phyloP scores from a whole-genome alignment of 257 asterid genomes.

The Solanum etuberosum region DNA sequence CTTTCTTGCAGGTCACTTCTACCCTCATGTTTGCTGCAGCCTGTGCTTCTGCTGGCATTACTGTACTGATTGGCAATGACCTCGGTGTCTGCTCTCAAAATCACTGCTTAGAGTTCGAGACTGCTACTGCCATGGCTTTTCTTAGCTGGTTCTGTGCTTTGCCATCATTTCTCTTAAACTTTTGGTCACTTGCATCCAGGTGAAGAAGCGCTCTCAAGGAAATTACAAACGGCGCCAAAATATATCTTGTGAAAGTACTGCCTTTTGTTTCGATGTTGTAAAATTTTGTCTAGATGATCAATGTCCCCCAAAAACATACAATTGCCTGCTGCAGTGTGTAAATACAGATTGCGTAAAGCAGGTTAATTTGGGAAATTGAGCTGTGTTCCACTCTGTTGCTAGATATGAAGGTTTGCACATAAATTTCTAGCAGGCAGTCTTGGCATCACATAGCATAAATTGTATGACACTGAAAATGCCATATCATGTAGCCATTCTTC shows the following conservation, averaged over 20 bases:
- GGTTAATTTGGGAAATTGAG: background rate
- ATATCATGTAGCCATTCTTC: background rate
- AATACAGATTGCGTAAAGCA: background rate
- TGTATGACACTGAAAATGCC: background rate
- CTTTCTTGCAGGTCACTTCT: conserved; percentile 56
- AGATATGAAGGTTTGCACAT: background rate
- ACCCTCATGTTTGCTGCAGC: conserved; percentile 96
- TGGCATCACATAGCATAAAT: background rate
- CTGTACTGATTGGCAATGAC: conserved; percentile 85
- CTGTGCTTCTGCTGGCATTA: conserved; percentile 95
- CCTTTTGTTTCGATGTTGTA: background rate
- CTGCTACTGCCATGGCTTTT: conserved; percentile 95
- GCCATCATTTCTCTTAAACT: conserved; percentile 74
- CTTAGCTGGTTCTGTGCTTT: conserved; percentile 85
- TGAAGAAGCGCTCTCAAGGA: conserved; percentile 7
- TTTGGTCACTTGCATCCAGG: conserved; percentile 90
- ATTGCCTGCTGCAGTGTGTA: background rate
- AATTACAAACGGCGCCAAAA: background rate
- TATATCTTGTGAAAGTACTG: background rate
- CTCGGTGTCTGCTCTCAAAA: conserved; percentile 60
- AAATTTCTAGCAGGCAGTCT: background rate
- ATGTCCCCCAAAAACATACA: background rate
- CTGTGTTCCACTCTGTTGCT: background rate
- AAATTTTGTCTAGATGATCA: background rate
- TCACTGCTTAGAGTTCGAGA: conserved; percentile 81